phyloP scores from a whole-genome alignment of 2,329 filamentous ascomycete species.

The Eurotiales sp. region DNA sequence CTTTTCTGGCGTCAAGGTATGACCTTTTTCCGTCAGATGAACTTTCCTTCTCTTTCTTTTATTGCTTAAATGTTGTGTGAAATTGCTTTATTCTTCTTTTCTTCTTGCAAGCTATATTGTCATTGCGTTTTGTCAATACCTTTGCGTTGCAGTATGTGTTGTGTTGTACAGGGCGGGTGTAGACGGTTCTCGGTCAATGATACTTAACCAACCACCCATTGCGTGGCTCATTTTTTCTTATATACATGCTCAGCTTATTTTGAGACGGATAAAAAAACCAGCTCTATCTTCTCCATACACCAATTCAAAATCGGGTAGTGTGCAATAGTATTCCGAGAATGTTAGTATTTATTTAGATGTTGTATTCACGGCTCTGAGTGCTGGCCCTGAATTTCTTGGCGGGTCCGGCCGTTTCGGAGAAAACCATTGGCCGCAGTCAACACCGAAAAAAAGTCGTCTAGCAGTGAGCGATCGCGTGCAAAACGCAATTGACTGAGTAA shows the following conservation, averaged over 20 bases:
- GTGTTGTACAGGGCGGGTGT: constrained; percentile 4
- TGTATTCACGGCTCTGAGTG: no score
- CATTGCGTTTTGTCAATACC: background rate
- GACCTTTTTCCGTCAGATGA: constrained; percentile 1
- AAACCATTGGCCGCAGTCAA: constrained; percentile 7
- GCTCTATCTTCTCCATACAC: no score
- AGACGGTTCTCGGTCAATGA: background rate
- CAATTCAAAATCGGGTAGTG: no score
- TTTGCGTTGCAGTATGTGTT: constrained; percentile 2
- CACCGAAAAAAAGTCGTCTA: constrained; percentile 8
- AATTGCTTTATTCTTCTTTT: background rate
- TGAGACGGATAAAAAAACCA: no score
- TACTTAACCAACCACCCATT: no score
- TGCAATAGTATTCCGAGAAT: no score
- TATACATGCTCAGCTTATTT: background rate
- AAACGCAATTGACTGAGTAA: background rate
- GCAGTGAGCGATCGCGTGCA: background rate
- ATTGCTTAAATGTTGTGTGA: background rate
- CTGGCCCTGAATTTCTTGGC: background rate
- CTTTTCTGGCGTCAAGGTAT: constrained; percentile 1
- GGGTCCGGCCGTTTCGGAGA: constrained; percentile 9
- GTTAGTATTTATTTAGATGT: no score
- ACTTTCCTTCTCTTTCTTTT: background rate
- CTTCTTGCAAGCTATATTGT: background rate
- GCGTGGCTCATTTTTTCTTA: background rate